Conservation (phyloP, 2,329 filamentous ascomycete species). For the Arthrobotrys musiformis region DNA sequence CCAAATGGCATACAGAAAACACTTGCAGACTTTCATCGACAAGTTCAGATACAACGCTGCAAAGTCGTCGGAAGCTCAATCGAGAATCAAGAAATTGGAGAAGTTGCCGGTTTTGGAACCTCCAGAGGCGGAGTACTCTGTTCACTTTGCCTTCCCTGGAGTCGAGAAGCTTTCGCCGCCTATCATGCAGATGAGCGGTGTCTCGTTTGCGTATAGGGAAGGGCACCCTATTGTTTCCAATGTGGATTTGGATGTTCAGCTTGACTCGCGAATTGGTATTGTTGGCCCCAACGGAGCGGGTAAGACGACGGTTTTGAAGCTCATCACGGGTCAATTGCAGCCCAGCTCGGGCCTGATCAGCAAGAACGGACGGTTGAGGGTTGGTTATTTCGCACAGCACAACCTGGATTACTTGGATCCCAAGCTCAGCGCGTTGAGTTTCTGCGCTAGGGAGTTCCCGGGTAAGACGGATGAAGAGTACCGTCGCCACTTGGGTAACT, state of each 20-base stretch:
- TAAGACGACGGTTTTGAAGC: slow-evolving; percentile 97
- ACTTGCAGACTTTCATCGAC: slow-evolving; percentile 98
- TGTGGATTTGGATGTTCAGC: slow-evolving; percentile 94
- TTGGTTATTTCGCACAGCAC: slow-evolving; percentile 98
- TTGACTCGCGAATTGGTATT: slow-evolving; percentile 97
- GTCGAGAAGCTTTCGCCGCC: slow-evolving; percentile 97
- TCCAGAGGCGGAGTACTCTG: slow-evolving; percentile 92
- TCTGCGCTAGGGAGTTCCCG: slow-evolving; percentile 93
- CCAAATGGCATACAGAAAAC: slow-evolving; percentile 91
- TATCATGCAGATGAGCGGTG: slow-evolving; percentile 95
- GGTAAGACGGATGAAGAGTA: slow-evolving; percentile 97
- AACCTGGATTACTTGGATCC: slow-evolving; percentile 96
- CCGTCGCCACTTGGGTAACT: slow-evolving; percentile 90
- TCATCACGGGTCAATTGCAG: slow-evolving; percentile 87
- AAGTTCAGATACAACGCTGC: slow-evolving; percentile 99
- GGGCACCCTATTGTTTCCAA: slow-evolving; percentile 83
- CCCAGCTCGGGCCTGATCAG: slow-evolving; percentile 84
- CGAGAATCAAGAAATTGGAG: slow-evolving; percentile 98
- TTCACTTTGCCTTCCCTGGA: slow-evolving; percentile 96
- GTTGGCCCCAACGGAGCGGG: slow-evolving; percentile 99
- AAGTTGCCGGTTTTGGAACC: slow-evolving; percentile 92
- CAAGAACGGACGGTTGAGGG: slow-evolving; percentile 84
- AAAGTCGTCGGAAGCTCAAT: slow-evolving; percentile 98
- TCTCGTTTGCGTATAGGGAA: slow-evolving; percentile 85
- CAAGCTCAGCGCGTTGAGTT: slow-evolving; percentile 86